Evolutionary conservation across 2,329 filamentous ascomycete genomes (phyloP).

Genomic region (Pochonia chlamydosporia): DNA sequence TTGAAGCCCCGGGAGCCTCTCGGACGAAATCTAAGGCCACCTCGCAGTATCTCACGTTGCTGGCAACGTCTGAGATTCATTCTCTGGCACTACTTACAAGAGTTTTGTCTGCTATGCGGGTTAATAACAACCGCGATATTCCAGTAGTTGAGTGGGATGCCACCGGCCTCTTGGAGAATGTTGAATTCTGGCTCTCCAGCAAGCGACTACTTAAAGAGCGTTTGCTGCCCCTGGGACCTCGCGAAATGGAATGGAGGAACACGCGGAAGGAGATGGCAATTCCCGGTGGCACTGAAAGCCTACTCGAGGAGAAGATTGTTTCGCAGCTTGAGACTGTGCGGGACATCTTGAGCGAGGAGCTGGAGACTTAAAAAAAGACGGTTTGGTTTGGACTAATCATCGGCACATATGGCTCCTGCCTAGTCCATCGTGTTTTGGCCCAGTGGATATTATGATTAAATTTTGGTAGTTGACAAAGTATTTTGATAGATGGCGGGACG

Average conservation of each 20-base stretch:
- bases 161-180: constrained; percentile 66
- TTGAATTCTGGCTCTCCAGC: constrained; percentile 73
- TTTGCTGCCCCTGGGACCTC: constrained; percentile 65
- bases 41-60: constrained; percentile 64
- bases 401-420: not conserved
- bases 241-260: constrained; percentile 60
- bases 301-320: constrained; percentile 71
- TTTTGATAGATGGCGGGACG: constrained; percentile 4
- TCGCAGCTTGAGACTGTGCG: constrained; percentile 58
- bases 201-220: constrained; percentile 64
- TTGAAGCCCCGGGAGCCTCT: constrained; percentile 56
- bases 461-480: constrained; percentile 3
- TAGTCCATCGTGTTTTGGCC: not conserved
- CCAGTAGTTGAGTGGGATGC: constrained; percentile 71
- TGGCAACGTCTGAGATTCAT: constrained; percentile 71
- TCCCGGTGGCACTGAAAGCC: constrained; percentile 46
- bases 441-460: not conserved
- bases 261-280: constrained; percentile 31
- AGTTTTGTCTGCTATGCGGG: constrained; percentile 63
- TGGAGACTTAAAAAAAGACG: constrained; percentile 28
- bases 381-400: not conserved
- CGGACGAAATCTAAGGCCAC: constrained; percentile 43
- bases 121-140: constrained; percentile 65
- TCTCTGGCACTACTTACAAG: constrained; percentile 69
- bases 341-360: constrained; percentile 47